Base-by-base conservation (phyloP, 1,284 basidiomycete species). In the Tilletia indica region DNA sequence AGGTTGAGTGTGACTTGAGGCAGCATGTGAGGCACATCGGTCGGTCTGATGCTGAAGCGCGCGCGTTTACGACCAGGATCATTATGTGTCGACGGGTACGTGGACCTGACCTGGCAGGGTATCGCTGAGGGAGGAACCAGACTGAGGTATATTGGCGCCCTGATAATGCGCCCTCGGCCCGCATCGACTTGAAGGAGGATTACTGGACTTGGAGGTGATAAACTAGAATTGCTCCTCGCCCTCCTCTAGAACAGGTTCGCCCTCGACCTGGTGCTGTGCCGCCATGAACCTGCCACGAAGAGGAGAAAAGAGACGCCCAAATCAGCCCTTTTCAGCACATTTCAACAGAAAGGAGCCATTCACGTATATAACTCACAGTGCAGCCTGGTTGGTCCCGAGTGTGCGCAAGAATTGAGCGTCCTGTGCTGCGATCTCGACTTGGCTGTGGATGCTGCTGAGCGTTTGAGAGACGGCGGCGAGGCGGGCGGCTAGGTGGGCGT, bases 401-500 rank as follows among this genome's bases (percentile, higher is more conserved):
- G 58, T 61, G 42, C 68, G 49, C 48, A 72, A 48, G 36, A 70
- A 70, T 14, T 39, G 38, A 21, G 71, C 68, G n/a, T 74, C 71
- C 38, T 71, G 67, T 14, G 70, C 73, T 31, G 73, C 73, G 19
- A 71, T 67, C 45, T 48, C 66, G 54, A 74, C 54, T 19, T 74
- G 64, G 48, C 47, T 34, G 42, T 74, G 73, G 4, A 68, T 48
- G 45, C 68, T 63, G 42, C 34, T 48, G 9, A 71, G 54, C 38
- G 69, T 68, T 4, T 70, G 63, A 14, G 39, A 19, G 1, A 74
- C 45, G 31, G 54, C 54, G 49, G 49, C 47, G 49, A 74, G 68
- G 25, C 71, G 73, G 9, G 70, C 69, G 47, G 70, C 67, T 9
- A 74, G 71, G 51, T 74, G 73, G 11, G 73, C 73, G 61, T 74